Conservation (phyloP, 2,329 filamentous ascomycete genomes). For the Tothia fuscella region DNA sequence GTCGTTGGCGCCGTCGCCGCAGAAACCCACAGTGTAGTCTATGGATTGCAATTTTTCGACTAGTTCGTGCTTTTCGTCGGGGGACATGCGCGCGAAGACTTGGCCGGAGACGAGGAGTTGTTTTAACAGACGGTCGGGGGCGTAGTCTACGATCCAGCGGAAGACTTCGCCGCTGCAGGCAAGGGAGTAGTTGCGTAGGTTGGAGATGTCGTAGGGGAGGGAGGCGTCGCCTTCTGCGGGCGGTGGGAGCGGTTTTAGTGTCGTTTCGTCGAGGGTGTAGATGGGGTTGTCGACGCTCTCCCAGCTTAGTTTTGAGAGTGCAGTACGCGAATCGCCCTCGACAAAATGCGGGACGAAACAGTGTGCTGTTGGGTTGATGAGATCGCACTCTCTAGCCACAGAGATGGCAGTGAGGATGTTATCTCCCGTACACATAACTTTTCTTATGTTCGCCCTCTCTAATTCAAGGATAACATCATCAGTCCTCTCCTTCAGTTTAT, state of each 20-base stretch:
- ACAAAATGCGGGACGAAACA: conserved; percentile 88
- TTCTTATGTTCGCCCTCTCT: conserved; percentile 68
- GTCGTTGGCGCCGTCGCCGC: conserved; percentile 94
- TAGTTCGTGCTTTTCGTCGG: conserved; percentile 94
- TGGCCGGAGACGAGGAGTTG: conserved; percentile 84
- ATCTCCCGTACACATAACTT: conserved; percentile 95
- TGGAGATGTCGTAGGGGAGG: conserved; percentile 71
- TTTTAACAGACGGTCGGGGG: conserved; percentile 64
- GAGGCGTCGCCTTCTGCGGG: conserved; percentile 66
- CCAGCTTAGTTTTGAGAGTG: conserved; percentile 67
- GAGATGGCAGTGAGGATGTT: conserved; percentile 96
- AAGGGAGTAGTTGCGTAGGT: conserved; percentile 73
- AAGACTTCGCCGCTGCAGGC: conserved; percentile 91
- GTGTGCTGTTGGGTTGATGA: conserved; percentile 69
- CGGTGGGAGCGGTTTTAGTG: conserved; percentile 63
- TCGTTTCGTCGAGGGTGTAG: conserved; percentile 66
- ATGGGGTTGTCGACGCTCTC: conserved; percentile 85
- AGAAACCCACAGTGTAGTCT: conserved; percentile 91
- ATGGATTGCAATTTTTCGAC: conserved; percentile 95
- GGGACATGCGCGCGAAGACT: conserved; percentile 96
- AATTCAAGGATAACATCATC: conserved; percentile 72
- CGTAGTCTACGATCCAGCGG: conserved; percentile 90
- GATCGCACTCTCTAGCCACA: conserved; percentile 77
- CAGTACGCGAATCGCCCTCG: conserved; percentile 63
- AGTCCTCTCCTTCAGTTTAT: conserved; percentile 88